Base-by-base conservation (phyloP, 2,329 filamentous ascomycete genomes). In the Cadophora sp. region DNA sequence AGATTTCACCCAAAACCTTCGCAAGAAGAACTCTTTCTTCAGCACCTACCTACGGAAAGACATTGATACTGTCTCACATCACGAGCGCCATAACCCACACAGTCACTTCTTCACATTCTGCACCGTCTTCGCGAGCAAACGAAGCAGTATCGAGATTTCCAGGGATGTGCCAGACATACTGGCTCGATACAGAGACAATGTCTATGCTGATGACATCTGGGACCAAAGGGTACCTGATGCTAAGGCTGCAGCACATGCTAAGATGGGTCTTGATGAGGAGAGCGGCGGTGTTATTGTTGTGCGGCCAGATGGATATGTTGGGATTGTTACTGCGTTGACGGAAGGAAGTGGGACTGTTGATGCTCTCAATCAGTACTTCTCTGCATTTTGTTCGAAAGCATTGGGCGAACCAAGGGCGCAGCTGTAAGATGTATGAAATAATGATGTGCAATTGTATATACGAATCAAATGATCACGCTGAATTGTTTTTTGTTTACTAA, bases 241-340 rank as follows among this genome's bases (percentile, higher is more conserved):
- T 1, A 84, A 83, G 72, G 93, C 90, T 5, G 84, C 92, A 2
- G 93, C 93, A 5, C 94, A 97, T 79, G 89, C 90, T 50, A 97
- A 97, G 84, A 91, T 97, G 84, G 94, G 94, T 0, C 78, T 97
- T 30, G 86, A 91, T 70, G 83, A 90, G 74, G 87, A 91, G 68
- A 85, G 82, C 68, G 93, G 93, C 13, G 93, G 91, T 65, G 86
- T 97, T 1, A 89, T 96, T 1, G 91, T 97, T 11, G 92, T 96
- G 8, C 83, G 94, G 53, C 94, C 94, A 0, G 94, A 97, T 78
- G 93, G 93, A 8, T 96, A 97, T 78, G 90, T 97, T 33, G 92
- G 91, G 24, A 85, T 92, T 68, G 91, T 94, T 4, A 86, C 91
- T 13, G 84, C 84, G 73, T 81, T 97, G 24, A 89, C 87, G 1